Evolutionary conservation across 2,329 filamentous ascomycete species (phyloP).

Genomic region (Geoglossum cookeanum): DNA sequence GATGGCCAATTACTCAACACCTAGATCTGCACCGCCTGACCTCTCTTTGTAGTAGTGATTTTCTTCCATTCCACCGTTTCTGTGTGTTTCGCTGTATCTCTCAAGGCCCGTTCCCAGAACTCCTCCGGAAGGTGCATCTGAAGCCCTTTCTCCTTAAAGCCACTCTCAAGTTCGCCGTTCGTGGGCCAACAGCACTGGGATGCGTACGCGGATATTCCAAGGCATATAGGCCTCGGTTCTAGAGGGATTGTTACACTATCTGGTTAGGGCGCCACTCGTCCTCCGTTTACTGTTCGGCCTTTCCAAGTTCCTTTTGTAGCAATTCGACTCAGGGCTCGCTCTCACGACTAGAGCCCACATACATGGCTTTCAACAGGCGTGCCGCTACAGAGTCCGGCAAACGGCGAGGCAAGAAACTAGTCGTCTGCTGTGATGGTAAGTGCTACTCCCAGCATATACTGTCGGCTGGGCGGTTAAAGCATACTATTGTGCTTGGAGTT

Average conservation of each 20-base stretch:
- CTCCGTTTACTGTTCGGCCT: background rate
- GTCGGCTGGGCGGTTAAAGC: background rate
- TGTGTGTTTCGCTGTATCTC: background rate
- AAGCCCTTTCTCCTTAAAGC: too few species aligned
- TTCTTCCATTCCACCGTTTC: background rate
- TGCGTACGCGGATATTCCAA: background rate
- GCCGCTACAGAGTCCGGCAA: background rate
- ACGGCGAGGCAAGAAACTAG: background rate
- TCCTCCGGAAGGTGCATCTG: too few species aligned
- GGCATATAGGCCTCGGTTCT: background rate
- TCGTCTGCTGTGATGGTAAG: constrained; percentile 1
- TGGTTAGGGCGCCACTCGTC: too few species aligned
- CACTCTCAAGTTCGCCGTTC: too few species aligned
- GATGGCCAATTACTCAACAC: background rate
- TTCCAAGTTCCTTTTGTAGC: background rate
- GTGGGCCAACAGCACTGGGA: too few species aligned
- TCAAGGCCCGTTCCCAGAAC: background rate
- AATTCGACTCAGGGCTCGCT: background rate
- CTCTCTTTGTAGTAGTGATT: background rate
- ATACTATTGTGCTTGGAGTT: background rate
- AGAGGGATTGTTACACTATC: background rate
- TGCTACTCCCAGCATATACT: background rate
- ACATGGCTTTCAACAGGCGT: background rate
- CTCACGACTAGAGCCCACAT: background rate
- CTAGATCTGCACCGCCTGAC: background rate